A percentile compares a stretch with the other conserved stretches of the same genome.
These are phyloP conservation scores for Lachancea quebecensis DNA, from an alignment of 805 yeast genomes.

Conservation along the genomic window DNA sequence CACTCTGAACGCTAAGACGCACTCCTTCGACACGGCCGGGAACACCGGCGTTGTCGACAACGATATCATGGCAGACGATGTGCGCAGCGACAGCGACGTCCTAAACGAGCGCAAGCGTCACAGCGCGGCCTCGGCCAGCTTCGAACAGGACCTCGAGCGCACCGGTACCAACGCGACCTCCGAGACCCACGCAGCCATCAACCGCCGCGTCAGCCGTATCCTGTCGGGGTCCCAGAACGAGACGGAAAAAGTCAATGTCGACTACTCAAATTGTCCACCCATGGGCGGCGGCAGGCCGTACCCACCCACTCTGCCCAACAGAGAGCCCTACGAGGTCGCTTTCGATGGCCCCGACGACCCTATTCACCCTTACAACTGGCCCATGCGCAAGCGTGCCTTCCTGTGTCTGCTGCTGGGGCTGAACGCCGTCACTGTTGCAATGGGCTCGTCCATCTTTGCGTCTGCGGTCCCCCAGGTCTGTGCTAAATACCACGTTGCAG, in stretches of 20 bases:
- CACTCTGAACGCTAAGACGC: background rate
- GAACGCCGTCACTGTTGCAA: conserved; percentile 47
- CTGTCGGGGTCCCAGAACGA: conserved; percentile 35
- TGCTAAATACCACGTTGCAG: conserved; percentile 50
- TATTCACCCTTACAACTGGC: conserved; percentile 73
- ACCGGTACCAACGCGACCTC: conserved; percentile 14
- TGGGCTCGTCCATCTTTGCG: conserved; percentile 82
- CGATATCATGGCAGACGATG: background rate
- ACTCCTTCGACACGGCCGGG: background rate
- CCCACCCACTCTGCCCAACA: conserved; percentile 55
- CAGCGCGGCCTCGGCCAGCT: background rate
- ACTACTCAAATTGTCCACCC: conserved; percentile 37
- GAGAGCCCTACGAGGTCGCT: conserved; percentile 54
- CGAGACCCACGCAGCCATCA: conserved; percentile 22
- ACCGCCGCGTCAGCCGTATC: conserved; percentile 36
- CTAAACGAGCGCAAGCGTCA: background rate
- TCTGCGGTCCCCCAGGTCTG: conserved; percentile 47
- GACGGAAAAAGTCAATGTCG: conserved; percentile 23
- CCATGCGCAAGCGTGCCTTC: conserved; percentile 38
- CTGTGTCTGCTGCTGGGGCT: conserved; percentile 43
- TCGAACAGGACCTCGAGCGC: conserved; percentile 7
- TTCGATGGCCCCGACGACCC: conserved; percentile 80
- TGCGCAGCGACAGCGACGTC: background rate
- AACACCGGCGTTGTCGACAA: background rate
- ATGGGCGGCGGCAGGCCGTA: conserved; percentile 65